phyloP scores from a whole-genome alignment of 2,329 filamentous ascomycete genomes.

The Colletotrichum shisoi region DNA sequence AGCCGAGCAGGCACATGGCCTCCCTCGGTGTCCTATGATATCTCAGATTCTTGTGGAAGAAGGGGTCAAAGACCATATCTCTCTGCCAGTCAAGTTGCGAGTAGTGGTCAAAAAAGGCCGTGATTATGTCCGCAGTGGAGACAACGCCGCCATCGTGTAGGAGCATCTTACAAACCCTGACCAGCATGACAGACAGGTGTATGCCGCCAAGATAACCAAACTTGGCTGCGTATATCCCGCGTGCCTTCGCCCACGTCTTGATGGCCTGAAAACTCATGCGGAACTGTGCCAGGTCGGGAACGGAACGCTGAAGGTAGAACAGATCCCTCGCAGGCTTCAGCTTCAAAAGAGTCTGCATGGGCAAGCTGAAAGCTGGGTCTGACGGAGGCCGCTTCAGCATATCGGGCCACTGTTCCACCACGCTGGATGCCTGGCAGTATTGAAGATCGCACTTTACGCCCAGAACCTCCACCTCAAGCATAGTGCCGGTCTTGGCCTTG shows the following conservation, averaged over 20 bases:
- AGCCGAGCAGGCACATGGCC: constrained; percentile 69
- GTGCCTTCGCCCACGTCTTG: constrained; percentile 67
- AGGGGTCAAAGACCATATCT: constrained; percentile 65
- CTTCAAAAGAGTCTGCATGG: constrained; percentile 65
- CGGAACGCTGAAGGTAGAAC: constrained; percentile 65
- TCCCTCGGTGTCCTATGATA: constrained; percentile 67
- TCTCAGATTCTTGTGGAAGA: constrained; percentile 60
- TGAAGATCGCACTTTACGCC: constrained; percentile 70
- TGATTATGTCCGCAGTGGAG: constrained; percentile 61
- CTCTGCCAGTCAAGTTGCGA: constrained; percentile 66
- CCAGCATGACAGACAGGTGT: constrained; percentile 69
- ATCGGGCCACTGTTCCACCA: constrained; percentile 53
- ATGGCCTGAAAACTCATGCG: constrained; percentile 66
- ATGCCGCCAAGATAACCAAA: constrained; percentile 73
- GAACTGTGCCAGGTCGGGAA: constrained; percentile 67
- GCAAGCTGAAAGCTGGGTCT: constrained; percentile 64
- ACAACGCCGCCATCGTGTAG: constrained; percentile 48
- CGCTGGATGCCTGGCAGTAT: constrained; percentile 62
- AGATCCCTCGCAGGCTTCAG: constrained; percentile 71
- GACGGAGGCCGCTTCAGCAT: constrained; percentile 57
- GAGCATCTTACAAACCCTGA: constrained; percentile 66
- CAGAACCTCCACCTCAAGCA: constrained; percentile 69
- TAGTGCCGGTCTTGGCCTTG: constrained; percentile 66
- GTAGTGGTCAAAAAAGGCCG: constrained; percentile 71
- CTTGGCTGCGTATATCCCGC: constrained; percentile 69